Percentiles rank a stretch among this genome's conserved stretches.
These are phyloP conservation scores for Dendrostoma leiphaemia DNA, from an alignment of 2,329 filamentous ascomycete genomes.

Conservation along the genomic window DNA sequence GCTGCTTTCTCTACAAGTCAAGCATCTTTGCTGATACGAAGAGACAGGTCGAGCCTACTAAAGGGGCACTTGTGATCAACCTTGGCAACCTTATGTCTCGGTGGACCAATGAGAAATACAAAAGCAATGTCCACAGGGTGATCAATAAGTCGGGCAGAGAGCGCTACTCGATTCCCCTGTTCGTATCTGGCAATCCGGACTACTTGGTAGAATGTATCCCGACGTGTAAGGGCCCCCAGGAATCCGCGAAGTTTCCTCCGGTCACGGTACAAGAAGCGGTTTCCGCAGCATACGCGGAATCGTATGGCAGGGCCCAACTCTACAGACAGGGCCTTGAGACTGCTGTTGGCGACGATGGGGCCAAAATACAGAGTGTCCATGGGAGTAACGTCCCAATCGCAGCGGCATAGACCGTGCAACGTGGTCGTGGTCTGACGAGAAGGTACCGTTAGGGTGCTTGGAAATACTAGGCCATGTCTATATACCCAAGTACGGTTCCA, in stretches of 20 bases:
- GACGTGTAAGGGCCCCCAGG: conserved; percentile 25
- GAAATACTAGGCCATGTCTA: too few species aligned
- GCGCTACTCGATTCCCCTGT: conserved; percentile 52
- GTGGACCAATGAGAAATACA: conserved; percentile 52
- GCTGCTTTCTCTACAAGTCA: background rate
- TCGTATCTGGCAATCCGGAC: conserved; percentile 50
- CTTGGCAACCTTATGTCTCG: conserved; percentile 45
- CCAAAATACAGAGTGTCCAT: background rate
- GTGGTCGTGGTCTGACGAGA: too few species aligned
- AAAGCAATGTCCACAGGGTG: conserved; percentile 52
- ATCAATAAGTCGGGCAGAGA: conserved; percentile 48
- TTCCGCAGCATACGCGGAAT: conserved; percentile 31
- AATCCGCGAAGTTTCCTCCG: conserved; percentile 29
- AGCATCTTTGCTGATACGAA: background rate
- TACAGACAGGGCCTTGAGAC: conserved; percentile 30
- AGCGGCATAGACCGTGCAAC: background rate
- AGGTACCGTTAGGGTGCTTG: too few species aligned
- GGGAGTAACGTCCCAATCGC: background rate
- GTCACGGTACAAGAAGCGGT: conserved; percentile 33
- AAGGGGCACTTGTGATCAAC: conserved; percentile 48
- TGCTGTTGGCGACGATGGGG: background rate
- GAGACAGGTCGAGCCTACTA: conserved; percentile 38
- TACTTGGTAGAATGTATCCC: conserved; percentile 33
- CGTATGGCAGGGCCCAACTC: conserved; percentile 28
- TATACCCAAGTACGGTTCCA: too few species aligned